phyloP scores from a whole-genome alignment of 345 rosid species.

The Pistacia vera region DNA sequence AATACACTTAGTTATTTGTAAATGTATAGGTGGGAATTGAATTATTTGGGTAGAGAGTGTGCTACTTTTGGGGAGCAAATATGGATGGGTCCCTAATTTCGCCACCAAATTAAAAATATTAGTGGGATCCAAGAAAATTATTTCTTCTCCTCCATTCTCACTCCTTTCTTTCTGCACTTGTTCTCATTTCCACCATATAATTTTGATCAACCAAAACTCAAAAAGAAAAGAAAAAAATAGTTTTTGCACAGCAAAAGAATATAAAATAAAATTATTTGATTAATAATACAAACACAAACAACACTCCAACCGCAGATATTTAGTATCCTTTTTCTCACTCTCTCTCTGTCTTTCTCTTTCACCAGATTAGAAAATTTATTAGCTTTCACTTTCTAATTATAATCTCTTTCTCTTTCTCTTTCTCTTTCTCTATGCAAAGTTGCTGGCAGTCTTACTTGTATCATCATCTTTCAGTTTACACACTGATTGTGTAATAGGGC shows the following conservation, averaged over 20 bases:
- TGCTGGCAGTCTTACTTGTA: conserved; percentile 15
- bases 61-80: conserved; percentile 65
- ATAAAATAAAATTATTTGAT: background rate
- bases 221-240: background rate
- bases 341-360: conserved; percentile 20
- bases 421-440: conserved; percentile 13
- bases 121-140: conserved; percentile 15
- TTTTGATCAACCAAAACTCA: background rate
- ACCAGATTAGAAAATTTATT: conserved; percentile 2
- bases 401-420: background rate
- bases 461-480: background rate
- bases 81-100: conserved; percentile 44
- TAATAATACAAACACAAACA: conserved; percentile 6
- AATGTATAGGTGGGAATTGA: conserved; percentile 31
- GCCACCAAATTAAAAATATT: conserved; percentile 27
- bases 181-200: conserved; percentile 27
- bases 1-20: background rate
- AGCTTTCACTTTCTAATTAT: background rate
- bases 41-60: conserved; percentile 53
- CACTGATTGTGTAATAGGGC: conserved; percentile 30
- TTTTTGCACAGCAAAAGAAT: background rate
- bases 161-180: conserved; percentile 7
- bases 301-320: conserved; percentile 17
- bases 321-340: background rate
- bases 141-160: conserved; percentile 15